These are phyloP conservation scores for Tarenaya hassleriana DNA, from an alignment of 345 rosid species.

Conservation along the genomic window DNA sequence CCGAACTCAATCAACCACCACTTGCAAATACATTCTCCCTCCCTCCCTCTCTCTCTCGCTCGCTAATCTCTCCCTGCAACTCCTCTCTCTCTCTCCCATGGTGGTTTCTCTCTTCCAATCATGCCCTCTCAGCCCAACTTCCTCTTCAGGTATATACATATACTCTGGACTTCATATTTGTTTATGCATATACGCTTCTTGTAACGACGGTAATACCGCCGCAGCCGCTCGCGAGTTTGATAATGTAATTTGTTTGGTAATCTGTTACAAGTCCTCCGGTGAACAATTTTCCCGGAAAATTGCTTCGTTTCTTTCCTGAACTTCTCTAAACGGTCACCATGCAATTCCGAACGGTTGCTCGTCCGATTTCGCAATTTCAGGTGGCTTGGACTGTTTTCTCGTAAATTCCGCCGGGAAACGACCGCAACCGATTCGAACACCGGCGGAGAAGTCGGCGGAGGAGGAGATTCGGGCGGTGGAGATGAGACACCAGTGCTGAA, in stretches of 20 bases:
- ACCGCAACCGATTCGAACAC: conserved; percentile 4
- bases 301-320: background rate
- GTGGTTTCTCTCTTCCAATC: conserved; percentile 30
- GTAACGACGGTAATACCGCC: background rate
- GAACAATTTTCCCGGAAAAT: conserved; percentile 3
- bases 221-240: background rate
- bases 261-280: background rate
- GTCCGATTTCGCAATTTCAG: conserved; percentile 19
- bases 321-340: conserved; percentile 16
- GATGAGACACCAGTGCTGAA: conserved; percentile 33
- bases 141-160: conserved; percentile 21
- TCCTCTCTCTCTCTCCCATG: conserved; percentile 27
- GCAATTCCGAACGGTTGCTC: conserved; percentile 3
- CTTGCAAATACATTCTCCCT: conserved; percentile 14
- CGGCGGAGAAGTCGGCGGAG: conserved; percentile 14
- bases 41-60: conserved; percentile 10
- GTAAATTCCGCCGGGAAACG: conserved; percentile 19
- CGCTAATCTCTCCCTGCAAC: conserved; percentile 16
- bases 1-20: no score
- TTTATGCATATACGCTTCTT: no score
- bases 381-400: conserved; percentile 32
- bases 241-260: background rate
- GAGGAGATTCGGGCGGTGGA: conserved; percentile 17
- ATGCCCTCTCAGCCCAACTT: conserved; percentile 32
- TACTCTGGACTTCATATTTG: background rate